These are phyloP conservation scores for Stachybotrys echinatus DNA, from an alignment of 2,329 filamentous ascomycete genomes.

Conservation along the genomic window DNA sequence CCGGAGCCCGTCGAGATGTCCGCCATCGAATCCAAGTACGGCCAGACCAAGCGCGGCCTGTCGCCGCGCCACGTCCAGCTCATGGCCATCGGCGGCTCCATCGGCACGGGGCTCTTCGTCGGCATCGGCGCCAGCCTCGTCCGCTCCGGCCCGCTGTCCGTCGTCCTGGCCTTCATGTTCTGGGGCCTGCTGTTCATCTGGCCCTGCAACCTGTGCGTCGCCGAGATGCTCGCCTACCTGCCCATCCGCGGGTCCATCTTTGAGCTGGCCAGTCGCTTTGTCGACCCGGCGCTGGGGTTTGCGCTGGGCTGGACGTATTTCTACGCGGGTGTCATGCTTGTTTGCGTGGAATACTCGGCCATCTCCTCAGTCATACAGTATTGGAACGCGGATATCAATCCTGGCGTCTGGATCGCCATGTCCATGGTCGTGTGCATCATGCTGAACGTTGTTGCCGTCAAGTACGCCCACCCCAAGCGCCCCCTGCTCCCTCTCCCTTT, in stretches of 20 bases:
- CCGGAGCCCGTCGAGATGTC: background rate
- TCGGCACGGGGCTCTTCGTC: constrained; percentile 55
- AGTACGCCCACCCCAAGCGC: background rate
- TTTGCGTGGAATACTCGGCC: constrained; percentile 26
- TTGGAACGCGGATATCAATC: constrained; percentile 24
- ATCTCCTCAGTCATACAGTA: constrained; percentile 27
- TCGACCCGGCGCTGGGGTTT: background rate
- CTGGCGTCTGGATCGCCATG: constrained; percentile 35
- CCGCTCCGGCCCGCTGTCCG: constrained; percentile 50
- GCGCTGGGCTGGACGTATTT: constrained; percentile 17
- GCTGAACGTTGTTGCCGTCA: constrained; percentile 22
- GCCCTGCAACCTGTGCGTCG: constrained; percentile 22
- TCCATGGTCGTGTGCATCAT: constrained; percentile 22
- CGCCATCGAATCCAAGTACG: background rate
- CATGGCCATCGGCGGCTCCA: constrained; percentile 55
- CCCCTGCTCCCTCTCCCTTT: background rate
- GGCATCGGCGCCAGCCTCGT: constrained; percentile 53
- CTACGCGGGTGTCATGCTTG: constrained; percentile 26
- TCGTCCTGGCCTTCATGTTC: constrained; percentile 51
- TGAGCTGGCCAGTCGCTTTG: constrained; percentile 4
- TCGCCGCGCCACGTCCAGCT: constrained; percentile 58
- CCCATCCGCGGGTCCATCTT: background rate
- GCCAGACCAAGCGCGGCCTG: constrained; percentile 36
- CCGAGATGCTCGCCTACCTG: constrained; percentile 1
- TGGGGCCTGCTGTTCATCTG: constrained; percentile 51